Evolutionary conservation across 1,284 basidiomycete species (phyloP).

Genomic region (Apiotrichum montevideense): DNA sequence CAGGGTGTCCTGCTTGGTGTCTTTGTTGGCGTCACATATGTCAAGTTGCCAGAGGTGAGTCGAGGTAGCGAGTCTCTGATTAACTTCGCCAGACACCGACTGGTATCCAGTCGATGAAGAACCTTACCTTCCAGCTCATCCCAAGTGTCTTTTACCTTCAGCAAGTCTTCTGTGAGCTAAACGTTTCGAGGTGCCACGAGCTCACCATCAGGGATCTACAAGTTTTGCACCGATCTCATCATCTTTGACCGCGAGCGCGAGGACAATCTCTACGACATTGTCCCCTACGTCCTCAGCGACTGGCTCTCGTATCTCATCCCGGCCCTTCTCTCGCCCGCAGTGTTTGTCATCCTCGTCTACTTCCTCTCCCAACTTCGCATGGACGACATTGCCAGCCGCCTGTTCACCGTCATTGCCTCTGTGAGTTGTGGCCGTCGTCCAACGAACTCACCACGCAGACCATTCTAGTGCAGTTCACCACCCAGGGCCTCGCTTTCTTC

Average conservation of each 20-base stretch:
- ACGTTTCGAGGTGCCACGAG: no score
- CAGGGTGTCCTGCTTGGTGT: slow-evolving; percentile 43
- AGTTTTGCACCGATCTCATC: slow-evolving; percentile 47
- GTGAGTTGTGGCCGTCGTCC: background rate
- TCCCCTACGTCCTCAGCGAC: slow-evolving; percentile 47
- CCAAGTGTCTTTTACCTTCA: slow-evolving; percentile 44
- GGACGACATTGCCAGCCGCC: slow-evolving; percentile 43
- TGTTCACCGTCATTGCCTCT: slow-evolving; percentile 48
- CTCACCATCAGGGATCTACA: slow-evolving; percentile 27
- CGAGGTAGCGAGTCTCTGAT: background rate
- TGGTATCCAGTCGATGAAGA: slow-evolving; percentile 49
- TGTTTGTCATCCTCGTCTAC: slow-evolving; percentile 45
- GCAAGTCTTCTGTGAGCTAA: slow-evolving; percentile 35
- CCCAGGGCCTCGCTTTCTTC: slow-evolving; percentile 47
- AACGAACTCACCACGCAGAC: slow-evolving; percentile 4
- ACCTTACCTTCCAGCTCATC: slow-evolving; percentile 38
- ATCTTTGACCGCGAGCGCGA: slow-evolving; percentile 53
- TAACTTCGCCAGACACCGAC: slow-evolving; percentile 35
- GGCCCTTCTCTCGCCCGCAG: slow-evolving; percentile 35
- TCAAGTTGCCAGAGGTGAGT: slow-evolving; percentile 25
- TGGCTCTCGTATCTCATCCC: slow-evolving; percentile 43
- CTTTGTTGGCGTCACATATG: slow-evolving; percentile 29
- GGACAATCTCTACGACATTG: slow-evolving; percentile 35
- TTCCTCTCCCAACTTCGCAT: slow-evolving; percentile 45
- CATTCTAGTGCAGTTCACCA: slow-evolving; percentile 46